phyloP scores from a whole-genome alignment of 345 rosid genomes.

The Corymbia maculata region DNA sequence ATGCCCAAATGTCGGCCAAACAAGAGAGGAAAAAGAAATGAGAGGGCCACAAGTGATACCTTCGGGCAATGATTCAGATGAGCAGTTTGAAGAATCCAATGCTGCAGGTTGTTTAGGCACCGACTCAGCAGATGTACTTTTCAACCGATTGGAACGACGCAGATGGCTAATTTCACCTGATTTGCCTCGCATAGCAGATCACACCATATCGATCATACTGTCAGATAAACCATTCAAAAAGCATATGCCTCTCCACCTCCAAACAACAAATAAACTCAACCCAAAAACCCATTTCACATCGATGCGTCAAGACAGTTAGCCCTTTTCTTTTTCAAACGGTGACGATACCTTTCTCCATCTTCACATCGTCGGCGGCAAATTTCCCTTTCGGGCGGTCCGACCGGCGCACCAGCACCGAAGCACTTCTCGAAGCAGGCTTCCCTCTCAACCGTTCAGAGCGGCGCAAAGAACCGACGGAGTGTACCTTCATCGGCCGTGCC shows the following conservation, averaged over 20 bases:
- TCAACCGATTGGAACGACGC: slow-evolving; percentile 10
- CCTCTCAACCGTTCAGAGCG: not conserved
- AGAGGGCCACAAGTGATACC: not conserved
- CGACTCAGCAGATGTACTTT: not conserved
- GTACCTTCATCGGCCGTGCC: not conserved
- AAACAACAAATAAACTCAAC: not conserved
- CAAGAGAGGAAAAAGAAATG: not conserved
- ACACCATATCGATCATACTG: not conserved
- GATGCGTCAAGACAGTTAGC: not conserved
- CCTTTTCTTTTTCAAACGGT: not conserved
- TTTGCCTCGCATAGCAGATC: not conserved
- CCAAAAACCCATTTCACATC: not conserved
- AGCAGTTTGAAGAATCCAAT: not conserved
- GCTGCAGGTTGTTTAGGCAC: not conserved
- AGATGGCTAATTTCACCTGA: not conserved
- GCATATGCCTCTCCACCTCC: not conserved
- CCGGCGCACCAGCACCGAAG: not conserved
- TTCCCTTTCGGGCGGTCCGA: not conserved
- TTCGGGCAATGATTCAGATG: not conserved
- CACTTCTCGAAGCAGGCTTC: no score
- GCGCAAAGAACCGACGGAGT: not conserved
- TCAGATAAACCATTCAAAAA: not conserved
- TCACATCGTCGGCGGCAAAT: not conserved
- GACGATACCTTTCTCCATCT: not conserved
- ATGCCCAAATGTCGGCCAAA: not conserved